Base-by-base conservation (phyloP, 257 asterid genomes). In the Apocynum venetum region DNA sequence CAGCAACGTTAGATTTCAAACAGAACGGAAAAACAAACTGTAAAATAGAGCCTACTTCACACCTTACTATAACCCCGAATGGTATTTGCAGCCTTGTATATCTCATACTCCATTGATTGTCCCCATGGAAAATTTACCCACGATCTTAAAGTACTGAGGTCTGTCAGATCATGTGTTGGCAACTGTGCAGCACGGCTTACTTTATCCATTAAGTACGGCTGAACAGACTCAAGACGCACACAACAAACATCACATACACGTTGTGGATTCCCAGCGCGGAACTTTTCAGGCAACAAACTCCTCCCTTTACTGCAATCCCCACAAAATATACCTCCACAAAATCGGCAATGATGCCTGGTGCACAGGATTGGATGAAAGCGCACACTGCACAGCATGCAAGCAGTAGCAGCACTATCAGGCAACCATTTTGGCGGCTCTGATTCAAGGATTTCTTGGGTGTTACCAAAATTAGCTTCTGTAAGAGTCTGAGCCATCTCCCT, bases 61-160 rank as follows among this genome's bases (percentile, higher is more conserved):
- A 96, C 99, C 96, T 74, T 87, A 47, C 87, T 79, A 82, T 96
- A 96, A 67, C 95, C 85, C 75, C 89, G 90, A 66, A 96, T 87
- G 36, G 91, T 87, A 88, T 93, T 96, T 55, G 98, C 85, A 73
- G 99, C 97, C 91, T 96, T 93, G 85, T 96, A 96, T 73, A 93
- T 96, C 87, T 96, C 99, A 55, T 90, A 80, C 81, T 96, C 99
- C 99, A 96, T 91, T 9, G 99, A 86, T 85, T 96, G 99, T 35
- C 98, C 98, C 99, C 98, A 96, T 0, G 99, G 99, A 77, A 96
- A 93, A 84, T 96, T 96, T 57, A 96, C 90, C 99, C 99, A 96
- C 52, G 99, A 96, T 85, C 99, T 88, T 80, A 96, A 85, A 80
- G 99, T 96, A 91, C 98, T 93, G 85, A 96, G 79, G 80, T 96